These are phyloP conservation scores for Psilocybe sp. DNA, from an alignment of 768 basidiomycete species.

Conservation along the genomic window DNA sequence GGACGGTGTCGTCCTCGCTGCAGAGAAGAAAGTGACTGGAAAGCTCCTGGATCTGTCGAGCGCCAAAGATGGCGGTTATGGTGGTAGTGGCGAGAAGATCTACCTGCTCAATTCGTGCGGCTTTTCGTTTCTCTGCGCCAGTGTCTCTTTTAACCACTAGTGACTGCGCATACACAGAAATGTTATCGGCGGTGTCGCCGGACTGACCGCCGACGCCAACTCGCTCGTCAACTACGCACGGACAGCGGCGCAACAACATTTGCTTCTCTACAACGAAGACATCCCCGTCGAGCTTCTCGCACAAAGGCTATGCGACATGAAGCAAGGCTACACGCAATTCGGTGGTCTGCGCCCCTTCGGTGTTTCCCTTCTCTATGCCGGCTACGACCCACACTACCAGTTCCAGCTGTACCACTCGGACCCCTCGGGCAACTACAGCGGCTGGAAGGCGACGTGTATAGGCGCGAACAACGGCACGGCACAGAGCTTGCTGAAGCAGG, in stretches of 20 bases:
- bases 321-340: constrained; percentile 97
- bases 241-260: constrained; percentile 84
- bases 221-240: constrained; percentile 95
- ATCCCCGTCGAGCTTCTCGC: constrained; percentile 97
- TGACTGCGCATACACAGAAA: constrained; percentile 52
- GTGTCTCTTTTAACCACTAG: background rate
- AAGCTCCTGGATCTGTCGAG: constrained; percentile 92
- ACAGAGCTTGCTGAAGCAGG: constrained; percentile 93
- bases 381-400: constrained; percentile 91
- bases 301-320: constrained; percentile 92
- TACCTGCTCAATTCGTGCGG: constrained; percentile 88
- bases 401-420: constrained; percentile 99
- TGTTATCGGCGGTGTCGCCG: constrained; percentile 93
- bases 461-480: constrained; percentile 98
- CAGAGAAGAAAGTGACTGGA: constrained; percentile 97
- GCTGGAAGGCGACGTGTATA: constrained; percentile 98
- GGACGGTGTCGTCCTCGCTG: constrained; percentile 89
- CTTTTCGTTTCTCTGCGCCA: constrained; percentile 1
- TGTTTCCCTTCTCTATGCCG: constrained; percentile 94
- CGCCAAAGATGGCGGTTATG: constrained; percentile 85
- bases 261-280: constrained; percentile 92
- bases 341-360: constrained; percentile 98
- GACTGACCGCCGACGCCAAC: constrained; percentile 95
- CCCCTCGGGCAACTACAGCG: constrained; percentile 96
- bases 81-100: constrained; percentile 98